These are phyloP conservation scores for Ophiostoma sp. DNA, from an alignment of 2,329 filamentous ascomycete species.

Conservation along the genomic window DNA sequence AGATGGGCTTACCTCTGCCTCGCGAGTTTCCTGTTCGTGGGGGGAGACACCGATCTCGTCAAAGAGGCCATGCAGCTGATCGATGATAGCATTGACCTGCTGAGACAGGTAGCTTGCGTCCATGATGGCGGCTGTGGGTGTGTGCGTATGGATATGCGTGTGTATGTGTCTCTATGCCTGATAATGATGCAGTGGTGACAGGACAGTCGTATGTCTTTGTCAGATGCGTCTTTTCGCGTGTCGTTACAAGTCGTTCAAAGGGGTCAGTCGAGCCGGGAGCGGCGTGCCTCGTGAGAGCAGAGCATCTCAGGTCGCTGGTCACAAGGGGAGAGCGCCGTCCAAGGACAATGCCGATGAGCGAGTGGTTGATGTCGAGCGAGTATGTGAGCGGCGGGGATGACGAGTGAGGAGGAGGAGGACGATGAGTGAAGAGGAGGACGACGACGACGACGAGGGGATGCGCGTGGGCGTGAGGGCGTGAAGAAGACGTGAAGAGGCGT, in stretches of 20 bases:
- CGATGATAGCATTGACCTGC: constrained; percentile 91
- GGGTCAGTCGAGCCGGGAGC: constrained; percentile 21
- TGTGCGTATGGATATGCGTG: neutral
- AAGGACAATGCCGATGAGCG: neutral
- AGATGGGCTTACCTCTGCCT: constrained; percentile 66
- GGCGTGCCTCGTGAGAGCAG: constrained; percentile 22
- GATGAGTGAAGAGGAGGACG: neutral
- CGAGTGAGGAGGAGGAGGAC: neutral
- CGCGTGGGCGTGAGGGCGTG: neutral
- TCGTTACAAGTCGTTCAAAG: neutral
- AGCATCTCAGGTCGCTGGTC: constrained; percentile 24
- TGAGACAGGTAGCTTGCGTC: constrained; percentile 89
- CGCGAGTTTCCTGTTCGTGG: constrained; percentile 85
- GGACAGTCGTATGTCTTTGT: neutral
- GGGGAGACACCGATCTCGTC: constrained; percentile 94
- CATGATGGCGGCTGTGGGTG: constrained; percentile 45
- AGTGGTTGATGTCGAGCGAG: neutral
- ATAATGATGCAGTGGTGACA: neutral
- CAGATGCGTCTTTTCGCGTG: neutral
- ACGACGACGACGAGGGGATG: neutral
- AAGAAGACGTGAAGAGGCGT: neutral
- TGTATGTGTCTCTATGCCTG: neutral
- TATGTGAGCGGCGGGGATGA: neutral
- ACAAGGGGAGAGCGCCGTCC: neutral
- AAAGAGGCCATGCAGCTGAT: constrained; percentile 87